phyloP scores from a whole-genome alignment of 139 green algal genomes.

The Coccomyxa sp. region DNA sequence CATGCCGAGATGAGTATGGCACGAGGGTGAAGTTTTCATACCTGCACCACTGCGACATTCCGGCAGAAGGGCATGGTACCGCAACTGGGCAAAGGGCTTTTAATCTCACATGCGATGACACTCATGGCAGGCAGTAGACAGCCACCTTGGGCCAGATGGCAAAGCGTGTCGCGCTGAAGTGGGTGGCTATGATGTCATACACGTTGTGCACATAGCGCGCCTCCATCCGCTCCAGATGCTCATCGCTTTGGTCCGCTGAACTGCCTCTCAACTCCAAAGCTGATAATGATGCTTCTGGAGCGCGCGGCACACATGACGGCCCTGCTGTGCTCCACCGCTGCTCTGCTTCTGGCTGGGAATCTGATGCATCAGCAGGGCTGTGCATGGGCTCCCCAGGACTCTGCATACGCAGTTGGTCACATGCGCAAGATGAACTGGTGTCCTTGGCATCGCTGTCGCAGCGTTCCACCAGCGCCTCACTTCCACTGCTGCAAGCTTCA shows the following conservation, averaged over 20 bases:
- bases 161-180: slow-evolving; percentile 93
- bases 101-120: not conserved
- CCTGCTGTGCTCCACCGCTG: slow-evolving; percentile 16
- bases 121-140: not conserved
- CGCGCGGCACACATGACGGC: not conserved
- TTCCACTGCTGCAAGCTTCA: not conserved
- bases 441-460: not conserved
- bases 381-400: not conserved
- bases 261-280: not conserved
- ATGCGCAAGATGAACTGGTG: not conserved
- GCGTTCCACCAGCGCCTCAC: not conserved
- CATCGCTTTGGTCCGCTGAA: not conserved
- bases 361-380: not conserved
- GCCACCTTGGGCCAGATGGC: slow-evolving; percentile 76
- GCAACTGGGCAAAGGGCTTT: not conserved
- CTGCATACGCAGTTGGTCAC: not conserved
- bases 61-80: not conserved
- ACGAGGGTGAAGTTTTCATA: no score
- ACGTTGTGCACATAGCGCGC: slow-evolving; percentile 73
- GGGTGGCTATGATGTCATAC: slow-evolving; percentile 93
- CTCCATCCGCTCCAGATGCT: slow-evolving; percentile 42
- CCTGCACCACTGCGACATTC: no score
- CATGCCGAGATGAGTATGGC: no score
- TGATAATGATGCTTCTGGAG: not conserved
- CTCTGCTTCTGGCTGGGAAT: not conserved